phyloP scores from a whole-genome alignment of 768 basidiomycete species.

The Rhodotorula kratochvilovae region DNA sequence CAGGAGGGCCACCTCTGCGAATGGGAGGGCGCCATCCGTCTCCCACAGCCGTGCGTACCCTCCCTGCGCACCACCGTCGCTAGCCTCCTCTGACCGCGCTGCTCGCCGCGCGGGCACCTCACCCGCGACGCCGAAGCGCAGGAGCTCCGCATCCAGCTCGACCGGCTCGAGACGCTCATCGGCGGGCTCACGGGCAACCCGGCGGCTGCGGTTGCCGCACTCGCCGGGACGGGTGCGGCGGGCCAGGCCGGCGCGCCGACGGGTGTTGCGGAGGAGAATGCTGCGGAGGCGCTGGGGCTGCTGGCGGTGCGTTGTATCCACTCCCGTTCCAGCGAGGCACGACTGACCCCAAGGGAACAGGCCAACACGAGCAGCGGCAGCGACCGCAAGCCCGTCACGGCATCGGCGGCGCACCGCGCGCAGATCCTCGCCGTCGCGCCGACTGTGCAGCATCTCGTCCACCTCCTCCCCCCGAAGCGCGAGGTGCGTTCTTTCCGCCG shows the following conservation, averaged over 20 bases:
- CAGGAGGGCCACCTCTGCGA: constrained; percentile 34
- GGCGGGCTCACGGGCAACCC: constrained; percentile 1
- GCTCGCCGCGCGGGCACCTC: constrained; percentile 3
- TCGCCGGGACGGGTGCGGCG: neutral
- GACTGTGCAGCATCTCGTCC: constrained; percentile 15
- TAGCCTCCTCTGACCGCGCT: neutral
- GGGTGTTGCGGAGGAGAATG: constrained; percentile 7
- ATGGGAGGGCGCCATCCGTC: constrained; percentile 31
- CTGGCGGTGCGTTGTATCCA: constrained; percentile 4
- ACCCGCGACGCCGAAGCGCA: constrained; percentile 32
- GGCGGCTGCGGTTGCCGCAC: neutral
- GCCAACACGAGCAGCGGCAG: neutral
- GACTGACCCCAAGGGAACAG: neutral
- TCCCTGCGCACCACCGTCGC: neutral
- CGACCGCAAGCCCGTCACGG: neutral
- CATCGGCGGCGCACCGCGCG: neutral
- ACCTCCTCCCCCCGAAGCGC: constrained; percentile 9
- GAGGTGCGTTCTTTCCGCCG: constrained; percentile 9
- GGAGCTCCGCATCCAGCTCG: constrained; percentile 28
- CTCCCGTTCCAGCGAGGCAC: no score
- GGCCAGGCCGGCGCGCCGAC: neutral
- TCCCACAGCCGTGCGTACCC: constrained; percentile 29
- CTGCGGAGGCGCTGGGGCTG: constrained; percentile 6
- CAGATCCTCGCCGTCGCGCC: neutral
- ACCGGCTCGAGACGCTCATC: constrained; percentile 30